Conservation (phyloP, 768 basidiomycete genomes). For the Erythrobasidium yunnanense region DNA sequence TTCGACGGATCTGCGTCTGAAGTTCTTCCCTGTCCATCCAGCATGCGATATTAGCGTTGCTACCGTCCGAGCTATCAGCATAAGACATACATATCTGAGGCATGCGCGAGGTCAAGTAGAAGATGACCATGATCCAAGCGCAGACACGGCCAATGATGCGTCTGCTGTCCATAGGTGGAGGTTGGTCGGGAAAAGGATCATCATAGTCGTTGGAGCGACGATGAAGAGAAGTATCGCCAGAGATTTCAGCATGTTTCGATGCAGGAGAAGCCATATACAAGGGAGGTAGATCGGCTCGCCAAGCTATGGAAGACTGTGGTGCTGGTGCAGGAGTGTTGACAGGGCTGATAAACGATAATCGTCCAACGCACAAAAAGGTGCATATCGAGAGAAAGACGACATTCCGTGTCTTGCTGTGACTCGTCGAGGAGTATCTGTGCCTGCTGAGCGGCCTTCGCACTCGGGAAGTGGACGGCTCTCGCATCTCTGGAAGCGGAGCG, state of each 20-base stretch:
- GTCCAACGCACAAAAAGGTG: slow-evolving; percentile 52
- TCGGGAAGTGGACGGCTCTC: not conserved
- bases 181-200: not conserved
- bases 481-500: not conserved
- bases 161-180: not conserved
- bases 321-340: no score
- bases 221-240: not conserved
- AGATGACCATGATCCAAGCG: slow-evolving; percentile 84
- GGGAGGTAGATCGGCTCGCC: no score
- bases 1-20: slow-evolving; percentile 44
- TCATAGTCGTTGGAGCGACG: not conserved
- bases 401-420: slow-evolving; percentile 55
- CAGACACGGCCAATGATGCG: slow-evolving; percentile 64
- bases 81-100: slow-evolving; percentile 87
- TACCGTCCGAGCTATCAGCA: not conserved
- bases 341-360: not conserved
- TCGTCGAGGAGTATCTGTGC: slow-evolving; percentile 49
- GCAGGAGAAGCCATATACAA: no score
- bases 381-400: slow-evolving; percentile 74
- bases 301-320: no score
- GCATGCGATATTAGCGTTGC: slow-evolving; percentile 66
- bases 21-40: slow-evolving; percentile 35
- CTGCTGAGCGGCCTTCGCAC: not conserved
- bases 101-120: slow-evolving; percentile 84
- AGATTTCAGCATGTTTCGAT: not conserved